A percentile compares a stretch with the other conserved stretches of the same genome.
Evolutionary conservation across 768 basidiomycete genomes (phyloP).

Genomic region (Xerocomellus dryophilus): DNA sequence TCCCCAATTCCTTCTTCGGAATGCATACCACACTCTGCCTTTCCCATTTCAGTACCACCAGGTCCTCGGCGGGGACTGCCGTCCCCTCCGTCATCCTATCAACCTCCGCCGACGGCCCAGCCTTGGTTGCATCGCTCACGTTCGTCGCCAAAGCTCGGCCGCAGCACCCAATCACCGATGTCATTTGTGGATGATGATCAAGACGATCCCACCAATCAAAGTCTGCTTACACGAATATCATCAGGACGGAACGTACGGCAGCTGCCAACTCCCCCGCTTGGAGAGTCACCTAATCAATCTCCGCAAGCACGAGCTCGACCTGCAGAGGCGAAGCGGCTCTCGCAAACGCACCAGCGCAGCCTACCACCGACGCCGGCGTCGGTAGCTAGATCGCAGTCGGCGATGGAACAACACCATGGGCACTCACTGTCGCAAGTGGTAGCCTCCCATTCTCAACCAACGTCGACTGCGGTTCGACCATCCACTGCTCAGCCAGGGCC

Average conservation of each 20-base stretch:
- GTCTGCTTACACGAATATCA: constrained; percentile 20
- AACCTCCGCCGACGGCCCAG: constrained; percentile 30
- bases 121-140: constrained; percentile 34
- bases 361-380: constrained; percentile 41
- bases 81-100: constrained; percentile 30
- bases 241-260: constrained; percentile 26
- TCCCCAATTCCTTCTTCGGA: constrained; percentile 33
- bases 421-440: constrained; percentile 22
- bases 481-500: constrained; percentile 18
- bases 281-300: constrained; percentile 13
- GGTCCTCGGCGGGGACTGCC: constrained; percentile 27
- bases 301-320: constrained; percentile 12
- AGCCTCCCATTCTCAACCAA: background rate
- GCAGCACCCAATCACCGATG: constrained; percentile 10
- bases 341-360: constrained; percentile 34
- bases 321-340: constrained; percentile 21
- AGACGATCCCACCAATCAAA: constrained; percentile 11
- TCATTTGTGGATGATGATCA: constrained; percentile 20
- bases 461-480: constrained; percentile 5
- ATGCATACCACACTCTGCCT: constrained; percentile 23
- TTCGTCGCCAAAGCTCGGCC: constrained; percentile 37
- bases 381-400: constrained; percentile 16
- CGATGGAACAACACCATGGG: constrained; percentile 17
- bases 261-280: constrained; percentile 34
- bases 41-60: constrained; percentile 18